Conservation (phyloP, 805 yeast species). For the Yamadazyma insecticola region DNA sequence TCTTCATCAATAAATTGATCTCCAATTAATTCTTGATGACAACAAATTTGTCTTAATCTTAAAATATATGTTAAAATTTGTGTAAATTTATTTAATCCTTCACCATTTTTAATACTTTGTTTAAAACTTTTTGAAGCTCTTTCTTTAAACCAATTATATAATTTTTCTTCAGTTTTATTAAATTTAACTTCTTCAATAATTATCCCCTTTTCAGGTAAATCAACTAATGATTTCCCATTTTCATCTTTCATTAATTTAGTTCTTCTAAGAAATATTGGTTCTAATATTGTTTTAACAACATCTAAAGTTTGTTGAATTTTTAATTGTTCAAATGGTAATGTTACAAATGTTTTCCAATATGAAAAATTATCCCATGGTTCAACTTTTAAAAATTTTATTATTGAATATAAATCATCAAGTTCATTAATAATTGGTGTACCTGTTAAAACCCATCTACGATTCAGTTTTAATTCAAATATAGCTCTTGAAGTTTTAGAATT, state of each 20-base stretch:
- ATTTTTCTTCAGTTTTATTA: constrained; percentile 56
- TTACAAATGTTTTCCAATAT: constrained; percentile 83
- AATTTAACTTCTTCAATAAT: constrained; percentile 63
- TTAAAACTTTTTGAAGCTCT: constrained; percentile 61
- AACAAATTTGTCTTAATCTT: constrained; percentile 82
- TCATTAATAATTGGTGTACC: constrained; percentile 92
- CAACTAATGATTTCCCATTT: constrained; percentile 71
- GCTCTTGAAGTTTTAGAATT: constrained; percentile 77
- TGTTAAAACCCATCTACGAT: constrained; percentile 78
- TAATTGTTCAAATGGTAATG: constrained; percentile 75
- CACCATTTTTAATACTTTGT: constrained; percentile 59
- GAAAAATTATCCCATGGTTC: constrained; percentile 88
- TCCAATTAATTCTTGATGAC: constrained; percentile 68
- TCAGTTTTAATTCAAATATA: constrained; percentile 57
- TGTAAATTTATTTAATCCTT: constrained; percentile 66
- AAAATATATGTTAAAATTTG: constrained; percentile 78
- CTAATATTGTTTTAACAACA: constrained; percentile 79
- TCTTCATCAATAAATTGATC: constrained; percentile 51
- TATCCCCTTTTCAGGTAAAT: constrained; percentile 72
- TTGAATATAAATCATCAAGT: constrained; percentile 78
- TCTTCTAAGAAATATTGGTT: constrained; percentile 77
- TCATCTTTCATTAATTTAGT: constrained; percentile 78
- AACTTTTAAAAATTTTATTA: constrained; percentile 68
- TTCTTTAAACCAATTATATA: constrained; percentile 66
- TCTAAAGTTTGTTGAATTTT: constrained; percentile 69